Base-by-base conservation (phyloP, 768 basidiomycete genomes). In the Leccinum variicolor region DNA sequence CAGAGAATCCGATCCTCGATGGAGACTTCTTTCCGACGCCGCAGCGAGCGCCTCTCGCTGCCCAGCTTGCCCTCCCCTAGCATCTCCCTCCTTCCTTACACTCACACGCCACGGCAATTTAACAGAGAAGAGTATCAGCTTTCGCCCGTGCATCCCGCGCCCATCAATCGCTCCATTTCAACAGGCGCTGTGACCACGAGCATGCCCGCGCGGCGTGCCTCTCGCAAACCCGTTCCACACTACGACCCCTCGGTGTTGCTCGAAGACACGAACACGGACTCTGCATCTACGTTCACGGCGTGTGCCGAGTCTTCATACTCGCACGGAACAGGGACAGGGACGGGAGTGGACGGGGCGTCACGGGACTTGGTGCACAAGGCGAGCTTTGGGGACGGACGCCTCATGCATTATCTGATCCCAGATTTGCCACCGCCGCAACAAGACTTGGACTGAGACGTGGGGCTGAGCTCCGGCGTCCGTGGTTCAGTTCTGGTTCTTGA, bases 381-480 rank as follows among this genome's bases (percentile, higher is more conserved):
- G 41, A 79, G 77, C 67, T 75, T 82, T 66, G 81, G 77, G 52
- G 75, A 75, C 33, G 75, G 75, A 25, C 71, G 76, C 46, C 75
- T 76, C 25, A 61, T 85, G 58, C 84, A 85, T 67, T 84, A 82
- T 73, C 66, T 85, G 57, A 84, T 85, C 43, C 84, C 84, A 9
- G 84, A 85, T 63, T 76, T 84, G 77, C 84, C 83, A 17, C 69
- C 65, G 19, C 69, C 69, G 11, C 65, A 61, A 62, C 64, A 51
- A 54, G 69, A 75, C 31, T 69, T 58, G 69, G 41, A 57, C 13
- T 46, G 45, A 46, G 39, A 41, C 39, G 39, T 48, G 14, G 25
- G 47, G 52, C 55, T 31, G 43, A 43, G 23, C 58, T 41, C 39
- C n/a, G 15, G 36, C 49, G 26, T 39, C 39, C 14, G 28, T 28